A percentile compares a stretch with the other conserved stretches of the same genome.
Evolutionary conservation across 768 basidiomycete genomes (phyloP).

Genomic region (Russula vinacea): DNA sequence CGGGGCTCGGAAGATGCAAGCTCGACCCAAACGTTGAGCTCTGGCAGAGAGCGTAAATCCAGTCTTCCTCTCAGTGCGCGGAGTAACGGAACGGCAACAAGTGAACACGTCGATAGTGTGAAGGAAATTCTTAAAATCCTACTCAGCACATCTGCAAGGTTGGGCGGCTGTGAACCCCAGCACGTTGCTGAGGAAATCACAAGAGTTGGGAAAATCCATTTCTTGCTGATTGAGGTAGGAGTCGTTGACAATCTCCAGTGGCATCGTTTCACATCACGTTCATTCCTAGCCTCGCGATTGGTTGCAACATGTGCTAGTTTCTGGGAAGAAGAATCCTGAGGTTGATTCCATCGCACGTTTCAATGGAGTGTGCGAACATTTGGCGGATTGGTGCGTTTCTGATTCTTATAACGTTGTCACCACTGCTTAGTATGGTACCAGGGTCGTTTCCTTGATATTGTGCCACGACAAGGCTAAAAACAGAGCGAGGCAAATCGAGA

Average conservation of each 20-base stretch:
- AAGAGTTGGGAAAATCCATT: slow-evolving; percentile 61
- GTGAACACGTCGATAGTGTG: slow-evolving; percentile 30
- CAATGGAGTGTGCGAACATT: slow-evolving; percentile 74
- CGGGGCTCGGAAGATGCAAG: slow-evolving; percentile 21
- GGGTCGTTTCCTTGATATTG: slow-evolving; percentile 89
- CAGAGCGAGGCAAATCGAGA: slow-evolving; percentile 82
- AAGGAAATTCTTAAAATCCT: slow-evolving; percentile 66
- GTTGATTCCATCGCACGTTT: slow-evolving; percentile 70
- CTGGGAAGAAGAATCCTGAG: slow-evolving; percentile 60
- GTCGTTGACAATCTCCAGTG: slow-evolving; percentile 27
- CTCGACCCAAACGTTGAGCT: slow-evolving; percentile 12
- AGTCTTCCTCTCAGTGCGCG: slow-evolving; percentile 54
- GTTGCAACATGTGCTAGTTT: slow-evolving; percentile 72
- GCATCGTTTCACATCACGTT: slow-evolving; percentile 21
- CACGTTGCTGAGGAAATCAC: slow-evolving; percentile 88
- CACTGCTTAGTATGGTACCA: slow-evolving; percentile 36
- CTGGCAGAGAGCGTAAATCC: slow-evolving; percentile 60
- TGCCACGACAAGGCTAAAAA: slow-evolving; percentile 75
- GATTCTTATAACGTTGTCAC: slow-evolving; percentile 22
- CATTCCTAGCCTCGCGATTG: slow-evolving; percentile 74
- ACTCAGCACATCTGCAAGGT: slow-evolving; percentile 52
- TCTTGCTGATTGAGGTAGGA: slow-evolving; percentile 70
- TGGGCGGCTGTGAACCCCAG: slow-evolving; percentile 54
- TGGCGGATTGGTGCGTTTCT: slow-evolving; percentile 67
- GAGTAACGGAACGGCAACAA: slow-evolving; percentile 27